A percentile compares a stretch with the other conserved stretches of the same genome.
Evolutionary conservation across 73 alveolate genomes (phyloP).

Genomic region (Paramecium primaurelia): DNA sequence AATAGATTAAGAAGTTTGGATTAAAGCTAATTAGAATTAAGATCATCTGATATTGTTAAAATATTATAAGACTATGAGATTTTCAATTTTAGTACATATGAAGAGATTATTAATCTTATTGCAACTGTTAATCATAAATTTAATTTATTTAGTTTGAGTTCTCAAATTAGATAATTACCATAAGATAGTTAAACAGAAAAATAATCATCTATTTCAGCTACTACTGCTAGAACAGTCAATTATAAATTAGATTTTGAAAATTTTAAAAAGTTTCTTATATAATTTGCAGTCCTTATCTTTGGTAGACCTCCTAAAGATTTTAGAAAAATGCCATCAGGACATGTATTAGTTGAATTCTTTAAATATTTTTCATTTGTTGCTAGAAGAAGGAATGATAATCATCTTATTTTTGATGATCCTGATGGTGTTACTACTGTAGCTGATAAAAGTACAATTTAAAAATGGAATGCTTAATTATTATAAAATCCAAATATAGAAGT

Average conservation of each 20-base stretch:
- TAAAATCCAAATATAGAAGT: background rate
- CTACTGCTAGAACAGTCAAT: slow-evolving; percentile 12
- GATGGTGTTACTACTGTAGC: slow-evolving; percentile 47
- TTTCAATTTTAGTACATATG: slow-evolving; percentile 8
- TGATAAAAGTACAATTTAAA: background rate
- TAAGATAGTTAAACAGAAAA: background rate
- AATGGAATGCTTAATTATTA: slow-evolving; percentile 23
- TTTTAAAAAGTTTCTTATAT: background rate
- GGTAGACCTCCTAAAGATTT: slow-evolving; percentile 39
- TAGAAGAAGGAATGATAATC: background rate
- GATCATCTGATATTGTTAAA: slow-evolving; percentile 2
- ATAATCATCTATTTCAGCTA: background rate
- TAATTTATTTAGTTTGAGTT: background rate
- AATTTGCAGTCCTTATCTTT: background rate
- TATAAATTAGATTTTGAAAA: background rate
- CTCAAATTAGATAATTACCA: background rate
- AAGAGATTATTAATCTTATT: background rate
- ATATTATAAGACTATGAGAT: slow-evolving; percentile 12
- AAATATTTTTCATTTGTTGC: background rate
- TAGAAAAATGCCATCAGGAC: slow-evolving; percentile 35
- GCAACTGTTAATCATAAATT: background rate
- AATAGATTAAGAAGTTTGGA: slow-evolving; percentile 12
- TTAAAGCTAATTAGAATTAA: background rate
- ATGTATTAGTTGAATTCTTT: background rate
- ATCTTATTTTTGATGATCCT: slow-evolving; percentile 15